Evolutionary conservation across 345 rosid species (phyloP), one percentile per base, ranked within the genome.

Genomic region (Passiflora organensis): DNA sequence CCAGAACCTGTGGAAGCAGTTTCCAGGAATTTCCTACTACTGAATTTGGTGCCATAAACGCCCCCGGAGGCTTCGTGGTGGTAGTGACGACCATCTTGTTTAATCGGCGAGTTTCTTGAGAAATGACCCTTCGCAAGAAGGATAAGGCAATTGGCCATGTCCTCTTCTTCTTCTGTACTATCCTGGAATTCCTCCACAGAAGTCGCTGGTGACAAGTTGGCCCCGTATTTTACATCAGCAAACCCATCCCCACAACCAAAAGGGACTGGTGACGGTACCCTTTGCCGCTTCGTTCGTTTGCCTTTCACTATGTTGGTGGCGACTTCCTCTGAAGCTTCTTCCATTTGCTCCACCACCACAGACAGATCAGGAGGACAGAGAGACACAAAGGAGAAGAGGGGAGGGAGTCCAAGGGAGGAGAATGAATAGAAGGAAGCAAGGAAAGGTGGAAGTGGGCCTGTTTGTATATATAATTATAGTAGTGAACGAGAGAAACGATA

Each of bases 121-220:
- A 11, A 0, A 22, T 72, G 81, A 16, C 99, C 95, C 60, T 82
- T 91, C 0, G 99, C 88, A 0, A 93, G 78, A 47, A 93, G 89
- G 70, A 93, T 93, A 45, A 93, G 76, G 59, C 99, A 93, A 42
- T 89, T 84, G 1, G 99, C 99, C 95, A 83, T 83, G 60, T 89
- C 96, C 58, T 84, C 88, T 53, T 85, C 98, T 54, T 89, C 96
- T 47, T 84, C 80, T 0, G 78, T 63, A 62, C 76, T 60, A 18
- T 75, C 68, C 13, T 54, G 63, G 51, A 61, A 34, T 14, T 70
- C 78, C 44, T 54, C 56, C 10, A 76, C 58, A 21, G 73, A 75
- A 13, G 78, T 64, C 2, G 46, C 28, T 1, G 70, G 60, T 0
- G 85, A 71, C 23, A 59, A 13, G 51, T 48, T 56, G 23, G 45